Conservation (phyloP, 257 asterid species). For the Ajuga chamaepitys region DNA sequence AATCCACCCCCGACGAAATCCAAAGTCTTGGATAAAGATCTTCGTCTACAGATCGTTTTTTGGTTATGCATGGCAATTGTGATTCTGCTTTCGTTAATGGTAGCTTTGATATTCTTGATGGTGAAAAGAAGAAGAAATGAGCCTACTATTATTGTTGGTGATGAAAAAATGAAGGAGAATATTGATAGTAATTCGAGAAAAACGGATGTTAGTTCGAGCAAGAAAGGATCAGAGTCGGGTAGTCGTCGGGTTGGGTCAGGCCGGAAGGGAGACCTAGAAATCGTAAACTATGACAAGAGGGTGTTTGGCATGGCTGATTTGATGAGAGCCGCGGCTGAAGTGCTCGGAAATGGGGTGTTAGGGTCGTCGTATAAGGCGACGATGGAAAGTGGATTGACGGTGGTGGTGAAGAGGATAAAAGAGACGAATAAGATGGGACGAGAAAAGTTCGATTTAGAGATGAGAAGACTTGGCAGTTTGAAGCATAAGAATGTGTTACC, state of each 20-base stretch:
- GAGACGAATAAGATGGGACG: slow-evolving; percentile 39
- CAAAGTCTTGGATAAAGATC: neutral
- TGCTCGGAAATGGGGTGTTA: slow-evolving; percentile 46
- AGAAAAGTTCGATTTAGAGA: slow-evolving; percentile 51
- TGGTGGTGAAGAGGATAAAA: slow-evolving; percentile 65
- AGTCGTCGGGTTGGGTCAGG: neutral
- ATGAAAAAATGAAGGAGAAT: neutral
- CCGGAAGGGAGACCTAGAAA: slow-evolving; percentile 28
- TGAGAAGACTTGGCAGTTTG: slow-evolving; percentile 46
- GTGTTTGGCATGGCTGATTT: slow-evolving; percentile 55
- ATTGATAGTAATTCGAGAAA: neutral
- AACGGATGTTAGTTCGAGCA: slow-evolving; percentile 14
- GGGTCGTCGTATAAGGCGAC: slow-evolving; percentile 67
- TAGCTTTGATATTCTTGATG: slow-evolving; percentile 11
- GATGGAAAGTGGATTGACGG: slow-evolving; percentile 41
- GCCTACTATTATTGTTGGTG: neutral
- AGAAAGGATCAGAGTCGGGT: neutral
- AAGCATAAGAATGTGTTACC: slow-evolving; percentile 53
- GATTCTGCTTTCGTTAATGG: slow-evolving; percentile 15
- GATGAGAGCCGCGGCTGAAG: slow-evolving; percentile 73
- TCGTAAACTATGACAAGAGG: slow-evolving; percentile 42
- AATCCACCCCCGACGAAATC: neutral
- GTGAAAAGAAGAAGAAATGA: slow-evolving; percentile 5
- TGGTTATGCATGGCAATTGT: slow-evolving; percentile 10
- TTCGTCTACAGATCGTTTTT: neutral